Evolutionary conservation across 2,329 filamentous ascomycete species (phyloP).

Genomic region (Cryoendolithus antarcticus): DNA sequence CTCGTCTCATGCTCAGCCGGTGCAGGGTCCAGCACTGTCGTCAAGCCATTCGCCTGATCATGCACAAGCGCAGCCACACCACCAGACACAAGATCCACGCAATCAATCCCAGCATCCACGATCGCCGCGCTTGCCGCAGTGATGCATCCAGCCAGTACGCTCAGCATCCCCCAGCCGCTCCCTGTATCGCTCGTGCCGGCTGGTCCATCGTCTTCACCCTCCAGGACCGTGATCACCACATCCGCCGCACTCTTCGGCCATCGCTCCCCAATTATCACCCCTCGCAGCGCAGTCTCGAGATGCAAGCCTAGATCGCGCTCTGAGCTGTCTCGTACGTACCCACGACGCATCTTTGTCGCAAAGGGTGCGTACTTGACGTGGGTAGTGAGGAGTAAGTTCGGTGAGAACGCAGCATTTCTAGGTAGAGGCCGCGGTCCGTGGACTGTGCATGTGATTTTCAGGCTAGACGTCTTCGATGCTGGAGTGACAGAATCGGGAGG

Average conservation of each 20-base stretch:
- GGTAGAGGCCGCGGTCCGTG: conserved; percentile 87
- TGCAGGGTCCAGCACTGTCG: conserved; percentile 65
- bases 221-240: conserved; percentile 80
- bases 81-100: conserved; percentile 77
- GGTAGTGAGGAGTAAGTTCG: conserved; percentile 80
- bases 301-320: conserved; percentile 87
- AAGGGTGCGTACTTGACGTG: conserved; percentile 97
- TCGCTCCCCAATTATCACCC: conserved; percentile 79
- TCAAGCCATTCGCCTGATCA: conserved; percentile 14
- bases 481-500: conserved; percentile 29
- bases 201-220: conserved; percentile 75
- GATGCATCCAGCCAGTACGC: conserved; percentile 79
- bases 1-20: conserved; percentile 69
- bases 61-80: conserved; percentile 72
- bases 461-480: conserved; percentile 41
- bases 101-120: conserved; percentile 90
- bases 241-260: conserved; percentile 99
- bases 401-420: conserved; percentile 79
- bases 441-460: conserved; percentile 87
- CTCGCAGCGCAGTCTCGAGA: conserved; percentile 78
- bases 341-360: conserved; percentile 67
- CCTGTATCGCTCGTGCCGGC: conserved; percentile 25
- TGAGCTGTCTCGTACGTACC: conserved; percentile 72
- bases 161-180: conserved; percentile 68
- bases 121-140: conserved; percentile 88